phyloP scores from a whole-genome alignment of 2,329 filamentous ascomycete genomes.

The Aspergillus melleus region DNA sequence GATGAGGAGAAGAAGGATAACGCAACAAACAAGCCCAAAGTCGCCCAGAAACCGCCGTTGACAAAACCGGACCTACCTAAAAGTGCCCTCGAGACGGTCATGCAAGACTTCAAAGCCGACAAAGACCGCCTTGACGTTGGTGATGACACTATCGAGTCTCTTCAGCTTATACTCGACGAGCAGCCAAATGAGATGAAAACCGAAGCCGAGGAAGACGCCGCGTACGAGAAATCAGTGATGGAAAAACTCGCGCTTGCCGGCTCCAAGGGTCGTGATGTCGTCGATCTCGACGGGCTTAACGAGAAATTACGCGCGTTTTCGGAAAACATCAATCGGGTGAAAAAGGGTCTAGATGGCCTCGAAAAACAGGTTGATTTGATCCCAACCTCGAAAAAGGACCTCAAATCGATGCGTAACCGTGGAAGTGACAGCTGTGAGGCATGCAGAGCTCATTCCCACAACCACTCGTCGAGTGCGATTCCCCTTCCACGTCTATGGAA shows the following conservation, averaged over 20 bases:
- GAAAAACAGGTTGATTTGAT: conserved; percentile 35
- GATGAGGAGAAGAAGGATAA: not conserved
- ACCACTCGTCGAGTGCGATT: conserved; percentile 32
- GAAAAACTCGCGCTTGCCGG: conserved; percentile 23
- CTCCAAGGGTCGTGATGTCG: conserved; percentile 22
- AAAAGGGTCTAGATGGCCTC: conserved; percentile 39
- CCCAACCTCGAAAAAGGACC: conserved; percentile 14
- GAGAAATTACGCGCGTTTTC: conserved; percentile 41
- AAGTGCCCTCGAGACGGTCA: conserved; percentile 43
- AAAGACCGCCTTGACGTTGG: conserved; percentile 40
- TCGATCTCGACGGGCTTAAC: conserved; percentile 39
- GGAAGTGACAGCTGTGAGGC: conserved; percentile 21
- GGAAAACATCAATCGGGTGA: conserved; percentile 43
- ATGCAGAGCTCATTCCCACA: conserved; percentile 26
- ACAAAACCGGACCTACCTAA: conserved; percentile 41
- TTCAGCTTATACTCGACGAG: conserved; percentile 43
- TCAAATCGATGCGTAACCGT: conserved; percentile 6
- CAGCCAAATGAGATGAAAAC: conserved; percentile 25
- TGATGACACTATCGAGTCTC: conserved; percentile 48
- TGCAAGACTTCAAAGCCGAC: conserved; percentile 41
- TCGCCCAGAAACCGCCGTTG: conserved; percentile 24
- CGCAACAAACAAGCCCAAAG: conserved; percentile 7
- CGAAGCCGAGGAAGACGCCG: conserved; percentile 32
- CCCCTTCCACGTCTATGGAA: conserved; percentile 40
- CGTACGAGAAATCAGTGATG: conserved; percentile 32